A percentile compares a stretch with the other conserved stretches of the same genome.
Conservation (phyloP, 176 grass and related monocot species). For the Poa pratensis region DNA sequence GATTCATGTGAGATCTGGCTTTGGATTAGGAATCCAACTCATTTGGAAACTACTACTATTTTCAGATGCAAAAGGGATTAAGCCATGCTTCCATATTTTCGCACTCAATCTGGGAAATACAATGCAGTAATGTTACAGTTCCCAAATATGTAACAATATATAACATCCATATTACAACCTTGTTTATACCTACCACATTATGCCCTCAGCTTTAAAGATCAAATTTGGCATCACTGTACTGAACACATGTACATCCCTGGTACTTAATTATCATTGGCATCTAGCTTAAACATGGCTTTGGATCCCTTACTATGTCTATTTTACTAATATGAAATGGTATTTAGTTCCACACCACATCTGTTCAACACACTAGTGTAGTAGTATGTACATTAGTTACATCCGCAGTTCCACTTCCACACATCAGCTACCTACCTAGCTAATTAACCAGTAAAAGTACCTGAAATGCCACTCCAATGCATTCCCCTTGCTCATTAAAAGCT, state of each 20-base stretch:
- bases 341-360: slow-evolving; percentile 8
- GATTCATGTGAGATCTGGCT: slow-evolving; percentile 13
- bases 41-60: neutral
- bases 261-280: neutral
- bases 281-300: neutral
- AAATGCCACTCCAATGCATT: slow-evolving; percentile 99
- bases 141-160: neutral
- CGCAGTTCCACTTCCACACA: slow-evolving; percentile 7
- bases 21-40: slow-evolving; percentile 3
- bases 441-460: slow-evolving; percentile 69
- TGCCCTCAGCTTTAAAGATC: neutral
- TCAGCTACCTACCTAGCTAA: slow-evolving; percentile 19
- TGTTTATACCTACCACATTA: slow-evolving; percentile 5
- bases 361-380: neutral
- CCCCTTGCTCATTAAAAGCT: slow-evolving; percentile 96
- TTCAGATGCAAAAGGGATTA: neutral
- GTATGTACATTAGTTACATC: slow-evolving; percentile 26
- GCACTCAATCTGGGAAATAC: neutral
- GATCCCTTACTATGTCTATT: neutral
- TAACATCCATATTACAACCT: neutral
- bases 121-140: neutral
- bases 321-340: slow-evolving; percentile 11
- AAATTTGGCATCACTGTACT: too few species aligned
- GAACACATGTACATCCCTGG: too few species aligned
- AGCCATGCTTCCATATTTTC: neutral